Conservation (phyloP, 768 basidiomycete species). For the Clitopilus hobsonii region DNA sequence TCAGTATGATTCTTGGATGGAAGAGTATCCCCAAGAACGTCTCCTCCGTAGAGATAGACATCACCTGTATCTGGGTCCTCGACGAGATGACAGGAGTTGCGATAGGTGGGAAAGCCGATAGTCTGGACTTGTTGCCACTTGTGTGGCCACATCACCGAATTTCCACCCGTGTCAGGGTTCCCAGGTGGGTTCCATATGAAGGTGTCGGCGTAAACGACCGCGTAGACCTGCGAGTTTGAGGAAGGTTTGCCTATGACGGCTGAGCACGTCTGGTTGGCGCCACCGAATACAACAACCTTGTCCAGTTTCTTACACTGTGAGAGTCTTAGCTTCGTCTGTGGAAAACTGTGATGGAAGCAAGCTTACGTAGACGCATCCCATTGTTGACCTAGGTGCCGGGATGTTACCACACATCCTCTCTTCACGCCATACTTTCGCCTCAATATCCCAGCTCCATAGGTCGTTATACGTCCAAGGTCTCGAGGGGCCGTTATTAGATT, state of each 20-base stretch:
- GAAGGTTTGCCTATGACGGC: not conserved
- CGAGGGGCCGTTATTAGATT: not conserved
- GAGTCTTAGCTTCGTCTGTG: not conserved
- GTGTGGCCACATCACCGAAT: no score
- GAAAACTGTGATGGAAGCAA: not conserved
- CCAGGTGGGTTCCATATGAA: conserved; percentile 21
- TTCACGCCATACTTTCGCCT: conserved; percentile 21
- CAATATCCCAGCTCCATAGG: conserved; percentile 32
- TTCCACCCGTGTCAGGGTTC: no score
- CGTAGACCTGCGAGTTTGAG: no score
- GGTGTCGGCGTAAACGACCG: not conserved
- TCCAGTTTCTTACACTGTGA: not conserved
- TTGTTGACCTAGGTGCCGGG: conserved; percentile 28
- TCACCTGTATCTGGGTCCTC: conserved; percentile 28
- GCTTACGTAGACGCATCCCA: conserved; percentile 25
- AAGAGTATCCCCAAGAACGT: conserved; percentile 29
- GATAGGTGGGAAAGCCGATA: conserved; percentile 34
- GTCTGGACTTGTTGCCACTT: conserved; percentile 34
- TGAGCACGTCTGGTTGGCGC: not conserved
- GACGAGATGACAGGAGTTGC: conserved; percentile 23
- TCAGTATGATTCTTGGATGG: conserved; percentile 14
- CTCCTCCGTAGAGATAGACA: conserved; percentile 31
- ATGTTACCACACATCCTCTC: conserved; percentile 28
- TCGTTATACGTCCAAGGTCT: conserved; percentile 18
- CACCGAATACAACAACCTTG: not conserved